Conservation (phyloP, 2,329 filamentous ascomycete species). For the Alternaria triticina region DNA sequence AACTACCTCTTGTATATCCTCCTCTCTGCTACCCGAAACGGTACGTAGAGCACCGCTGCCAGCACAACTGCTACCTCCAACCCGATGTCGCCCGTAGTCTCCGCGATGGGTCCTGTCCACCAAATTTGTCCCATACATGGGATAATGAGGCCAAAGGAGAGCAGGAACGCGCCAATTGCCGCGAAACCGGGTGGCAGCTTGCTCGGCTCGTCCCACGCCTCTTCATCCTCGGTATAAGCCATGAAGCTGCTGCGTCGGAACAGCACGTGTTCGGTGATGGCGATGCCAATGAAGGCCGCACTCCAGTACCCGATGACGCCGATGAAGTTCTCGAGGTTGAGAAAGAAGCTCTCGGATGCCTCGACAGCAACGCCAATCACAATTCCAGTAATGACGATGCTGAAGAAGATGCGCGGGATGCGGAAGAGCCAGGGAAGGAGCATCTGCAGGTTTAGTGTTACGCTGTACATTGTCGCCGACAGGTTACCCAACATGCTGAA, state of each 20-base stretch:
- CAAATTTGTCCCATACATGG: slow-evolving; percentile 67
- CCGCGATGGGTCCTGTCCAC: slow-evolving; percentile 67
- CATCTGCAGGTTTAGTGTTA: slow-evolving; percentile 70
- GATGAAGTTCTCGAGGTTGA: slow-evolving; percentile 55
- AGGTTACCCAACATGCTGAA: slow-evolving; percentile 63
- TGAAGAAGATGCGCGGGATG: slow-evolving; percentile 64
- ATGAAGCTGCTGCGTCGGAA: slow-evolving; percentile 43
- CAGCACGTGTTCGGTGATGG: slow-evolving; percentile 47
- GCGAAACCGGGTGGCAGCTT: slow-evolving; percentile 51
- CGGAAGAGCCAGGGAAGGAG: slow-evolving; percentile 62
- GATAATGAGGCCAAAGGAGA: slow-evolving; percentile 58
- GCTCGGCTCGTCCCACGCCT: slow-evolving; percentile 49
- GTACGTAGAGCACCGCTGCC: slow-evolving; percentile 54
- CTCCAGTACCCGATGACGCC: slow-evolving; percentile 47
- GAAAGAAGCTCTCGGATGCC: slow-evolving; percentile 64
- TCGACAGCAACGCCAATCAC: slow-evolving; percentile 65
- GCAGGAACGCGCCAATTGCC: slow-evolving; percentile 46
- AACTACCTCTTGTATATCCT: slow-evolving; percentile 12
- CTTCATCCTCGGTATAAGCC: slow-evolving; percentile 47
- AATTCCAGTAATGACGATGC: slow-evolving; percentile 63
- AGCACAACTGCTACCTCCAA: slow-evolving; percentile 68
- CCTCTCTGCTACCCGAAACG: slow-evolving; percentile 51
- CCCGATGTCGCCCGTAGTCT: slow-evolving; percentile 67
- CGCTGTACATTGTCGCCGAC: slow-evolving; percentile 65
- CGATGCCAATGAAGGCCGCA: slow-evolving; percentile 42